Evolutionary conservation across 2,329 filamentous ascomycete genomes (phyloP).

Genomic region (Exophiala aquamarina): DNA sequence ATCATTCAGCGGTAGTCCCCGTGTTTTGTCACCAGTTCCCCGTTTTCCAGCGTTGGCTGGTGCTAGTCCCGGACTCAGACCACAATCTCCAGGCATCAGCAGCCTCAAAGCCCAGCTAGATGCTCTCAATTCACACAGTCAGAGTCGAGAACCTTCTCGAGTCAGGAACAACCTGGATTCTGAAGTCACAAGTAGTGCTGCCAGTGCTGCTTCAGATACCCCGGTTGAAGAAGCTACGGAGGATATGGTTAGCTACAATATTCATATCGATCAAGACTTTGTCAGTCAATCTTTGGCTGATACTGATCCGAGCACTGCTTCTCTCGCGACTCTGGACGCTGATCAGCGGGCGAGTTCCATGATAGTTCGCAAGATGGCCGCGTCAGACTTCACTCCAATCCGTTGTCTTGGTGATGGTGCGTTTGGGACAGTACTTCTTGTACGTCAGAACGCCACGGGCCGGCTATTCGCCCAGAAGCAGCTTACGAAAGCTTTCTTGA

Average conservation of each 20-base stretch:
- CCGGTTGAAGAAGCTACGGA: constrained; percentile 70
- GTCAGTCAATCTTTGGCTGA: constrained; percentile 60
- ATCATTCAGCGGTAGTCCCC: constrained; percentile 38
- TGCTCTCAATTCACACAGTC: constrained; percentile 65
- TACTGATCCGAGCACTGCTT: constrained; percentile 45
- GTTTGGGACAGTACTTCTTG: constrained; percentile 90
- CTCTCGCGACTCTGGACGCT: constrained; percentile 56
- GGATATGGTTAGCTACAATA: constrained; percentile 76
- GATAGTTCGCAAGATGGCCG: constrained; percentile 77
- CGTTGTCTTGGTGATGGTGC: constrained; percentile 94
- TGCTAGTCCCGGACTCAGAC: constrained; percentile 49
- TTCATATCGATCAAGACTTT: constrained; percentile 81
- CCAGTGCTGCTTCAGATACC: constrained; percentile 60
- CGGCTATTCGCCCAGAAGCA: constrained; percentile 96
- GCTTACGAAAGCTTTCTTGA: constrained; percentile 93
- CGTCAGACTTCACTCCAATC: constrained; percentile 84
- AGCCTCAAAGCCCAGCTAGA: constrained; percentile 81
- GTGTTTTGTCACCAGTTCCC: constrained; percentile 32
- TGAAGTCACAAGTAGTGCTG: constrained; percentile 53
- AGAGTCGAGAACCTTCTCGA: constrained; percentile 57
- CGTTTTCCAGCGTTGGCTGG: constrained; percentile 31
- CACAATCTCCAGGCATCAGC: constrained; percentile 70
- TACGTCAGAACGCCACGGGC: constrained; percentile 84
- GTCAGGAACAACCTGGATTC: constrained; percentile 50
- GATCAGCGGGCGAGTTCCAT: constrained; percentile 37